Percentiles rank a stretch among this genome's conserved stretches.
Evolutionary conservation across 306 rosid species (phyloP).

Genomic region (Medicago truncatula): MtrunA17r5.0-ANR NC_053043.1:6775001-6775500

Average conservation of each 20-base stretch:
- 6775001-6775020: too few species aligned
- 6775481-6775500: neutral
- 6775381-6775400: slow-evolving; percentile 16
- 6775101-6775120: slow-evolving; percentile 60
- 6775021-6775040: too few species aligned
- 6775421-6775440: neutral
- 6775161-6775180: slow-evolving; percentile 58
- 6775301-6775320: slow-evolving; percentile 49
- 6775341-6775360: slow-evolving; percentile 13
- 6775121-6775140: slow-evolving; percentile 60
- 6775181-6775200: slow-evolving; percentile 56
- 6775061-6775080: slow-evolving; percentile 56
- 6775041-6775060: slow-evolving; percentile 20
- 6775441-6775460: neutral
- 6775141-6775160: slow-evolving; percentile 60
- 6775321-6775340: slow-evolving; percentile 25
- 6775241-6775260: slow-evolving; percentile 57
- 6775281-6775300: slow-evolving; percentile 59
- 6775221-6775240: slow-evolving; percentile 54
- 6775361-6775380: slow-evolving; percentile 19
- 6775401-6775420: neutral
- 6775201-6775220: slow-evolving; percentile 54
- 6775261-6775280: slow-evolving; percentile 55
- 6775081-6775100: slow-evolving; percentile 57
- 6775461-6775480: neutral